Base-by-base conservation (phyloP, 2,329 filamentous ascomycete species). In the Aureobasidium pullulans region DNA sequence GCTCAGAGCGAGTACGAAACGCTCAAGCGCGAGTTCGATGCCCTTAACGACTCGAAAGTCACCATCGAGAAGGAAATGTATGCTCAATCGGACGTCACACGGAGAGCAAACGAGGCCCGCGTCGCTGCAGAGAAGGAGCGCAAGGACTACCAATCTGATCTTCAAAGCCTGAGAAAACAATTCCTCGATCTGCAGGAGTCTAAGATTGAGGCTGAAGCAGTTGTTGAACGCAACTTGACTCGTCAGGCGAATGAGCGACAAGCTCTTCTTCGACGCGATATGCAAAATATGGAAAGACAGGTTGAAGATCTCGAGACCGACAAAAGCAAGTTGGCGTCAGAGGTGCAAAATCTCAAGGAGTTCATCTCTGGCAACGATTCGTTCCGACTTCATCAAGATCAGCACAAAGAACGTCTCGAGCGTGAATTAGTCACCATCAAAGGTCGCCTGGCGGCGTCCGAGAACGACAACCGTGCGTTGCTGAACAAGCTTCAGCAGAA, bases 41-140 rank as follows among this genome's bases (percentile, higher is more conserved):
- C 84, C 36, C 80, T 97, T 36, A 96, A 96, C 67, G 91, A 96
- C 64, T 87, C 90, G 31, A 99, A 99, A 73, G 96, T 96, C 67
- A 96, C 86, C 48, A 96, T 99, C 63, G 93, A 99, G 73, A 97
- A 96, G 72, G 93, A 97, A 73, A 86, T 99, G 71, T 97, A 97
- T 70, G 87, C 89, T 5, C 93, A 97, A 69, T 92, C 96, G 72
- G 93, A 99, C 69, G 88, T 89, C 10, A 82, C 96, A 47, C 85
- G 94, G 39, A 85, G 93, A 58, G 89, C 91, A 10, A 90, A 88
- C 65, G 91, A 96, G 71, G 87, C 89, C 48, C 84, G 90, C 34
- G 81, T 85, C 5, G 83, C 84, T 5, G 90, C 90, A 0, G 93
- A 99, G 70, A 84, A 87, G 64, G 90, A 96, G 68, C 88, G 92